Base-by-base conservation (phyloP, 2,329 filamentous ascomycete genomes). In the Fusarium sp. region DNA sequence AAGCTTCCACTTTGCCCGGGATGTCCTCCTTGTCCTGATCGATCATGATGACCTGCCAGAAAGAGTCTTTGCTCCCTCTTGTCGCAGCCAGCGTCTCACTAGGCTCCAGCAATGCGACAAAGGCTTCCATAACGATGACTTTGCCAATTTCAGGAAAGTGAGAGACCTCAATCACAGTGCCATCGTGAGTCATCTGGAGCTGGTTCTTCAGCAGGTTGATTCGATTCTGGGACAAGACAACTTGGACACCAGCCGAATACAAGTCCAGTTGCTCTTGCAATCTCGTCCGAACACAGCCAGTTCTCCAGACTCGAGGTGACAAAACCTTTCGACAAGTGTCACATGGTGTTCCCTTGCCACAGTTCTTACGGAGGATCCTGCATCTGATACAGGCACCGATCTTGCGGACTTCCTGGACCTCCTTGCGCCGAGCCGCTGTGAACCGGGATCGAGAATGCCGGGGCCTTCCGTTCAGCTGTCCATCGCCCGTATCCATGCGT, bases 361-460 rank as follows among this genome's bases (percentile, higher is more conserved):
- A 93, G 2, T 89, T 91, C 82, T 93, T 93, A 66, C 90, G 87
- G 38, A 93, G 81, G 70, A 92, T 92, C 40, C 90, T 87, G 76
- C 91, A 93, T 52, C 91, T 85, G 62, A 92, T 91, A 74, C 91
- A 93, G 14, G 91, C 90, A 7, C 91, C 91, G 38, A 90, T 87
- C 75, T 90, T 90, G 27, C 91, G 88, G 24, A 92, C 89, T 71
- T 90, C 89, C 73, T 91, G 89, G 2, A 93, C 90, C 76, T 92
- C 89, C 77, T 89, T 91, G 24, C 91, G 85, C n/a, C 91, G 85
- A 1, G 83, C 83, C 6, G 88, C 84, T 22, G 87, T 88, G 73
- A 92, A 92, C 10, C 88, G 85, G 5, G 89, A 88, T 11, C 90
- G 87, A 9, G 87, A 86, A 74, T 91, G 86, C 18, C 87, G 86